A percentile compares a stretch with the other conserved stretches of the same genome.
Evolutionary conservation across 2,329 filamentous ascomycete species (phyloP).

Genomic region (Neonectria ditissima): DNA sequence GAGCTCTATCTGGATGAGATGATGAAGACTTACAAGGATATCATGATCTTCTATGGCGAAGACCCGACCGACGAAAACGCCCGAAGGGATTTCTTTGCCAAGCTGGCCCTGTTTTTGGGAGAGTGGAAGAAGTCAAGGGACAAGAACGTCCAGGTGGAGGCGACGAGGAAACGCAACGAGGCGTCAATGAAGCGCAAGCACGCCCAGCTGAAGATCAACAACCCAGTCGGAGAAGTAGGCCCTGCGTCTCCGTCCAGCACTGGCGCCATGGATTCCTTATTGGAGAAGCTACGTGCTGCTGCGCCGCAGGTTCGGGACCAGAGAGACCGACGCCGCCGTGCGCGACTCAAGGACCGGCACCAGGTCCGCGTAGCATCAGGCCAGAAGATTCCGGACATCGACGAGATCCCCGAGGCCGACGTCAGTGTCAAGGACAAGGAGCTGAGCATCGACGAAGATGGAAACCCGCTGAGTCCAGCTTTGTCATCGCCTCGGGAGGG

Average conservation of each 20-base stretch:
- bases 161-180: constrained; percentile 86
- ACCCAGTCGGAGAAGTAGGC: constrained; percentile 60
- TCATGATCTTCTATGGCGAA: constrained; percentile 96
- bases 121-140: constrained; percentile 98
- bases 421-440: constrained; percentile 50
- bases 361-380: constrained; percentile 91
- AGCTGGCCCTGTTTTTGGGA: constrained; percentile 87
- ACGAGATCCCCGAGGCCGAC: constrained; percentile 71
- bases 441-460: constrained; percentile 60
- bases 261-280: constrained; percentile 93
- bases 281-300: constrained; percentile 94
- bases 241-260: constrained; percentile 78
- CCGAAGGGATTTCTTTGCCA: constrained; percentile 94
- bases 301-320: constrained; percentile 91
- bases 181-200: constrained; percentile 93
- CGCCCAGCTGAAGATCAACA: constrained; percentile 72
- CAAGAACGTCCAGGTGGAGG: constrained; percentile 89
- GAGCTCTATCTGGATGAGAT: constrained; percentile 94
- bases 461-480: constrained; percentile 64
- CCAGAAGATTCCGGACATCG: constrained; percentile 81
- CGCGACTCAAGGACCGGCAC: constrained; percentile 89
- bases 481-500: constrained; percentile 58
- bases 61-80: constrained; percentile 92
- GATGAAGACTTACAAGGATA: constrained; percentile 90
- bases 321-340: constrained; percentile 86